phyloP scores from a whole-genome alignment of 2,329 filamentous ascomycete species.

The Verticillium albo-atrum region DNA sequence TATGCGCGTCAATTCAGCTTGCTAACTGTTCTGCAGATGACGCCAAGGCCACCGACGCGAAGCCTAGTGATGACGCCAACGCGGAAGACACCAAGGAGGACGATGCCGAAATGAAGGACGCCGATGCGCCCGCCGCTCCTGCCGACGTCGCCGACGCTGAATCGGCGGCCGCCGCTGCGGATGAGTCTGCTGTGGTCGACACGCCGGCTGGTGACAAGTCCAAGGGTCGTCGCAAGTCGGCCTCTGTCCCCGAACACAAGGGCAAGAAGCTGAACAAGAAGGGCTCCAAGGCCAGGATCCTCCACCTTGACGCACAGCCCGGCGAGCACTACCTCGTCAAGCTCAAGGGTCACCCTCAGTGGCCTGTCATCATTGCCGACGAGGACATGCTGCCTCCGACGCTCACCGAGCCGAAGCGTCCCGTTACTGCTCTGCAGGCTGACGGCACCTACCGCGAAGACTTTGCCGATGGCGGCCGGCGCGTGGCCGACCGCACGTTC shows the following conservation, averaged over 20 bases:
- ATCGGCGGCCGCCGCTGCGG: slow-evolving; percentile 25
- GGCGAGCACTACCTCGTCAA: slow-evolving; percentile 91
- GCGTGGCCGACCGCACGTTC: slow-evolving; percentile 78
- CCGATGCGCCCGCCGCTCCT: slow-evolving; percentile 41
- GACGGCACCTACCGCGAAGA: slow-evolving; percentile 88
- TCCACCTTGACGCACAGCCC: slow-evolving; percentile 75
- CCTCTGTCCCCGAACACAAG: slow-evolving; percentile 60
- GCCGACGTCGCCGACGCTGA: slow-evolving; percentile 18
- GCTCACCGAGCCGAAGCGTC: slow-evolving; percentile 58
- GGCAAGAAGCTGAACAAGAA: slow-evolving; percentile 82
- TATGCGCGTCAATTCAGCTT: slow-evolving; percentile 1
- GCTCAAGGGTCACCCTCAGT: slow-evolving; percentile 90
- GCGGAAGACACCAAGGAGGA: slow-evolving; percentile 23
- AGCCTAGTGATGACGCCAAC: slow-evolving; percentile 23
- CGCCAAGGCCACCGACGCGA: slow-evolving; percentile 23
- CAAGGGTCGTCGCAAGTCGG: slow-evolving; percentile 69
- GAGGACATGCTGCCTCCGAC: slow-evolving; percentile 81
- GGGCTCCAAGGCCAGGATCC: slow-evolving; percentile 68
- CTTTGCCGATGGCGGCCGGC: slow-evolving; percentile 83
- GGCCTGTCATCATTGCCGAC: slow-evolving; percentile 91
- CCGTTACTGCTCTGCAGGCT: slow-evolving; percentile 73
- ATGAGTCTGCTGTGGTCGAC: slow-evolving; percentile 20
- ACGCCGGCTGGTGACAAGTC: slow-evolving; percentile 32
- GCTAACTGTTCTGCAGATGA: slow-evolving; percentile 16
- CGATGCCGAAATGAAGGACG: slow-evolving; percentile 67